Conservation (phyloP, 2,329 filamentous ascomycete species). For the Ophiocordyceps polyrhachis-furcata region DNA sequence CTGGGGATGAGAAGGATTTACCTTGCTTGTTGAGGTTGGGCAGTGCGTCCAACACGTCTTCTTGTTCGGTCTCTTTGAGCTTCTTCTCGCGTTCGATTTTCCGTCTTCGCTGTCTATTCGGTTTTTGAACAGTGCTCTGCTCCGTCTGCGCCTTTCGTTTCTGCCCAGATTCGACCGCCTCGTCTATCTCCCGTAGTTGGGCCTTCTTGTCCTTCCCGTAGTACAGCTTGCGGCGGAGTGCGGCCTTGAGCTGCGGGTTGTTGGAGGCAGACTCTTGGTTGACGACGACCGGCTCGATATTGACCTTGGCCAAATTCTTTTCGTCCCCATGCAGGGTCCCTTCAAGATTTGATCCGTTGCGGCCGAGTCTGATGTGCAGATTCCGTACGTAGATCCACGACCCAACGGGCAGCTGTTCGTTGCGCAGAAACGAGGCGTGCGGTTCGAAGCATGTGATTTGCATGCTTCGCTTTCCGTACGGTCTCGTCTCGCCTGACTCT, state of each 20-base stretch:
- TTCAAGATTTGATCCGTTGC: conserved; percentile 40
- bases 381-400: conserved; percentile 52
- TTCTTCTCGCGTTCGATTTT: conserved; percentile 1
- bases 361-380: conserved; percentile 45
- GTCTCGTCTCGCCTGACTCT: conserved; percentile 29
- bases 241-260: conserved; percentile 31
- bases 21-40: conserved; percentile 13
- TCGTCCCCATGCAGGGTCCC: conserved; percentile 50
- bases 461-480: conserved; percentile 53
- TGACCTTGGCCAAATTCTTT: conserved; percentile 25
- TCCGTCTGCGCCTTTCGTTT: conserved; percentile 18
- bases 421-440: conserved; percentile 40
- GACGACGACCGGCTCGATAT: conserved; percentile 32
- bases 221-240: conserved; percentile 42
- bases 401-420: conserved; percentile 31
- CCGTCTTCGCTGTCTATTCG: conserved; percentile 5
- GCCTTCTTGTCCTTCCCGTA: conserved; percentile 36
- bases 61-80: conserved; percentile 6
- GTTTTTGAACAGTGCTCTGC: conserved; percentile 3
- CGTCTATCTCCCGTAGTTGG: conserved; percentile 17
- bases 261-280: conserved; percentile 20
- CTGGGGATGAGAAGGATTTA: conserved; percentile 3
- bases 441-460: conserved; percentile 53
- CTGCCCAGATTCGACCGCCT: conserved; percentile 17
- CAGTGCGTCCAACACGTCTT: conserved; percentile 3